Evolutionary conservation across 768 basidiomycete species (phyloP).

Genomic region (Hysterangium stoloniferum): DNA sequence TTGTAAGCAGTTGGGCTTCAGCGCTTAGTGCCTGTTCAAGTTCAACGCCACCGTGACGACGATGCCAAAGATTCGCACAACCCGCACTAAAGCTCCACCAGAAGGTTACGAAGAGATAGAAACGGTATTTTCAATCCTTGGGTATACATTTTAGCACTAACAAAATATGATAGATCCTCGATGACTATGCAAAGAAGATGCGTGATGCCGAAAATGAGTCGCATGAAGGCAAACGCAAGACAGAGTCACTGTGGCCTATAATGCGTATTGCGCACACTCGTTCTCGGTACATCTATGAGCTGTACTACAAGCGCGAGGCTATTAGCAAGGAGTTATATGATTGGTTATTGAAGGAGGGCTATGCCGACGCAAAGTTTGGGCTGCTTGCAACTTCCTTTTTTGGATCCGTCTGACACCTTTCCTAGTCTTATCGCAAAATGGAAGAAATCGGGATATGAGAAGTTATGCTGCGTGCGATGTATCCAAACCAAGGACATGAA

Average conservation of each 20-base stretch:
- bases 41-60: conserved; percentile 12
- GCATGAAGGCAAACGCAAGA: conserved; percentile 96
- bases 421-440: conserved; percentile 92
- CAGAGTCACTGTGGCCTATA: conserved; percentile 92
- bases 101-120: conserved; percentile 96
- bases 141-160: neutral
- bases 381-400: neutral
- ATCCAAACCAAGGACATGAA: conserved; percentile 99
- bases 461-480: conserved; percentile 92
- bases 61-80: conserved; percentile 93
- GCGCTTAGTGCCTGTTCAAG: neutral
- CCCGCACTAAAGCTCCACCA: conserved; percentile 88
- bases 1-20: conserved; percentile 1
- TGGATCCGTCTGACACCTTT: neutral
- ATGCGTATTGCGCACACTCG: conserved; percentile 97
- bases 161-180: conserved; percentile 61
- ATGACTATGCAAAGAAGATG: conserved; percentile 99
- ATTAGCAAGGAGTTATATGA: conserved; percentile 91
- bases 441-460: conserved; percentile 99
- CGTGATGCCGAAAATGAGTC: conserved; percentile 97
- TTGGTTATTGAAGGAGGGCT: conserved; percentile 95
- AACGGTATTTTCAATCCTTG: conserved; percentile 36
- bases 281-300: conserved; percentile 93
- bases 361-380: conserved; percentile 90
- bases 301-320: conserved; percentile 97